Evolutionary conservation across 164 flowering plant genomes (phyloP).

Genomic region (Aristolochia californica): DNA sequence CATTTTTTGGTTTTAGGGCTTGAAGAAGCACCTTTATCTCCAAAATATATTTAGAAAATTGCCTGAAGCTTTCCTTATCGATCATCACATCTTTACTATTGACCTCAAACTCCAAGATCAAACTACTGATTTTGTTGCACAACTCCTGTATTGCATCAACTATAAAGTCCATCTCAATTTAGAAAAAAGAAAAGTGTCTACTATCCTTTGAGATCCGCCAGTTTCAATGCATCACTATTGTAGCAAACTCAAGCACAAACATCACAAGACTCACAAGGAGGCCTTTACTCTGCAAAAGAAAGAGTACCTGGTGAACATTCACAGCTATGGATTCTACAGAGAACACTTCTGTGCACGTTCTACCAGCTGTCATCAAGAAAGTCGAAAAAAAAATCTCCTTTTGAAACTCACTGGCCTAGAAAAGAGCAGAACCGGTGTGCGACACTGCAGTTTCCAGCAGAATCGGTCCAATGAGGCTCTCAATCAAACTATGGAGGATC

Average conservation of each 20-base stretch:
- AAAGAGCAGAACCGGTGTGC: too few relatives aligned
- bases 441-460: too few relatives aligned
- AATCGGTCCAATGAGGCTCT: too few relatives aligned
- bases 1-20: slow-evolving; percentile 4
- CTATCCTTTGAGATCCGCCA: background rate
- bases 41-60: slow-evolving; percentile 14
- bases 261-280: too few relatives aligned
- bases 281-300: too few relatives aligned
- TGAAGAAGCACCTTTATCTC: slow-evolving; percentile 8
- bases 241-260: background rate
- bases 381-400: too few relatives aligned
- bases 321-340: too few relatives aligned
- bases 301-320: too few relatives aligned
- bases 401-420: too few relatives aligned
- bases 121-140: slow-evolving; percentile 4
- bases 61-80: slow-evolving; percentile 8
- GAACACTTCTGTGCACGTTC: too few relatives aligned
- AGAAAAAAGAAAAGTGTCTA: background rate
- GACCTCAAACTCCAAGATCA: background rate
- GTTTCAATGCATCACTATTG: background rate
- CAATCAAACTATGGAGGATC: too few relatives aligned
- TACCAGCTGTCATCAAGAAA: too few relatives aligned
- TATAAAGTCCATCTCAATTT: background rate
- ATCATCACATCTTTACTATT: slow-evolving; percentile 7
- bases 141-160: slow-evolving; percentile 9